phyloP scores from a whole-genome alignment of 192 early-diverging fungal species.

The Jimgerdemannia lactiflua region DNA sequence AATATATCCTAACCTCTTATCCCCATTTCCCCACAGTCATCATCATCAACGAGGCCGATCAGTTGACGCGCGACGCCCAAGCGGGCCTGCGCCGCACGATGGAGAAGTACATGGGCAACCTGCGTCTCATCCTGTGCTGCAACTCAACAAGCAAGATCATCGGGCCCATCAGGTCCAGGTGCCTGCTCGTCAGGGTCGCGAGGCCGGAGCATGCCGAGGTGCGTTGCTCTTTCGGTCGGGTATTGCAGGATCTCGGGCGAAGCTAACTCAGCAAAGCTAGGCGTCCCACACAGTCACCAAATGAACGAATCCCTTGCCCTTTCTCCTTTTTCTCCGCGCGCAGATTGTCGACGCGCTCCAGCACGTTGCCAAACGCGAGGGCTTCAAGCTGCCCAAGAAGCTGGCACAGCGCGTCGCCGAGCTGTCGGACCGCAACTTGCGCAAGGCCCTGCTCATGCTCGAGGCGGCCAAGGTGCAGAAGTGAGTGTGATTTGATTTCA shows the following conservation, averaged over 20 bases:
- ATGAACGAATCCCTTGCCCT: background rate
- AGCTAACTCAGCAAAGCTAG: too few relatives aligned
- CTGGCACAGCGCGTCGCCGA: constrained; percentile 69
- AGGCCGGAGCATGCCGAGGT: constrained; percentile 79
- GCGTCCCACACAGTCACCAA: too few relatives aligned
- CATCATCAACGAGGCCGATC: constrained; percentile 92
- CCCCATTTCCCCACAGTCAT: constrained; percentile 58
- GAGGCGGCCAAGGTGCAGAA: constrained; percentile 75
- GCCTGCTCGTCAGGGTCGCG: constrained; percentile 84
- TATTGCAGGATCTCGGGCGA: too few relatives aligned
- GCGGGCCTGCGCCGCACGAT: constrained; percentile 97
- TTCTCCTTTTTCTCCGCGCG: background rate
- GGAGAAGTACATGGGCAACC: constrained; percentile 97
- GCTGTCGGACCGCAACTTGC: constrained; percentile 74
- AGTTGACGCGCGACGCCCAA: constrained; percentile 87
- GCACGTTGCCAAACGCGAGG: constrained; percentile 81
- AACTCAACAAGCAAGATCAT: constrained; percentile 91
- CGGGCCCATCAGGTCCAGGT: constrained; percentile 87
- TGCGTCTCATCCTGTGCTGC: constrained; percentile 92
- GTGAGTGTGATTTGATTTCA: constrained; percentile 40
- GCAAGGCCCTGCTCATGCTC: constrained; percentile 88
- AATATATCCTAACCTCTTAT: background rate
- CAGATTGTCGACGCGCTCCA: constrained; percentile 65
- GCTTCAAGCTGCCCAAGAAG: constrained; percentile 54
- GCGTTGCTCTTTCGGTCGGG: background rate